Percentiles rank a stretch among this genome's conserved stretches.
These are phyloP conservation scores for Phytopythium montanum DNA, from an alignment of 352 stramenopile genomes.

Conservation along the genomic window DNA sequence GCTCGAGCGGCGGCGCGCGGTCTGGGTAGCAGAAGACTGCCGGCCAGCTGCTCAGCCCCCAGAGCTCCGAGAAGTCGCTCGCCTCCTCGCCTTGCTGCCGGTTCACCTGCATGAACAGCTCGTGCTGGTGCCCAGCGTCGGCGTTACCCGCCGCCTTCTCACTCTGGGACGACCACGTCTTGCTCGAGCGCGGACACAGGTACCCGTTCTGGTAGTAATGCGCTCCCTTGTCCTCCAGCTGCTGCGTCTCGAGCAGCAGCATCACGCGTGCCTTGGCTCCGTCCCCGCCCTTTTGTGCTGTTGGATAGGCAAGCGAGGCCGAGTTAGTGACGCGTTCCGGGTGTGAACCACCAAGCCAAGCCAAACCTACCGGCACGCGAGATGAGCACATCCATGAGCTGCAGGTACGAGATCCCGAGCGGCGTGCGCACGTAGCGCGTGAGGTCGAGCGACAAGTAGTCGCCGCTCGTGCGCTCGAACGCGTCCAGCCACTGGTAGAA, in stretches of 20 bases:
- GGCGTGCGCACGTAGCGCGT: conserved; percentile 71
- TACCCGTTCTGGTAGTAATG: conserved; percentile 80
- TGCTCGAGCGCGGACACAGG: conserved; percentile 58
- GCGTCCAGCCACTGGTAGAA: conserved; percentile 75
- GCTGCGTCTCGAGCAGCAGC: conserved; percentile 74
- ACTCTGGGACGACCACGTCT: conserved; percentile 28
- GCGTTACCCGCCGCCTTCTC: conserved; percentile 8
- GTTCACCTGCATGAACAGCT: conserved; percentile 53
- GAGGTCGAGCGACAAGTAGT: conserved; percentile 61
- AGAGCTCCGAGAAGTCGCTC: conserved; percentile 77
- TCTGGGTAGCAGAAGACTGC: conserved; percentile 82
- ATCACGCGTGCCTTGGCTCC: conserved; percentile 44
- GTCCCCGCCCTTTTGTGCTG: conserved; percentile 50
- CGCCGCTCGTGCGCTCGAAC: conserved; percentile 53
- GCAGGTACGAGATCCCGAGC: conserved; percentile 76
- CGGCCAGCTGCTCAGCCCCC: conserved; percentile 74
- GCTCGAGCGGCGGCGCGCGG: conserved; percentile 46
- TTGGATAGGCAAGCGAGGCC: conserved; percentile 9
- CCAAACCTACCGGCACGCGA: conserved; percentile 49
- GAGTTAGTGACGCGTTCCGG: conserved; percentile 5
- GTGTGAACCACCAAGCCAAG: conserved; percentile 18
- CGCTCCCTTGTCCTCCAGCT: conserved; percentile 67
- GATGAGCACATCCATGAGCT: conserved; percentile 78
- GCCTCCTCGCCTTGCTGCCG: conserved; percentile 59
- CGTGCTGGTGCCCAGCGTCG: conserved; percentile 13